Evolutionary conservation across 1,284 basidiomycete genomes (phyloP), one percentile per base, ranked within the genome.

Genomic region (Termitomyces sp.): DNA sequence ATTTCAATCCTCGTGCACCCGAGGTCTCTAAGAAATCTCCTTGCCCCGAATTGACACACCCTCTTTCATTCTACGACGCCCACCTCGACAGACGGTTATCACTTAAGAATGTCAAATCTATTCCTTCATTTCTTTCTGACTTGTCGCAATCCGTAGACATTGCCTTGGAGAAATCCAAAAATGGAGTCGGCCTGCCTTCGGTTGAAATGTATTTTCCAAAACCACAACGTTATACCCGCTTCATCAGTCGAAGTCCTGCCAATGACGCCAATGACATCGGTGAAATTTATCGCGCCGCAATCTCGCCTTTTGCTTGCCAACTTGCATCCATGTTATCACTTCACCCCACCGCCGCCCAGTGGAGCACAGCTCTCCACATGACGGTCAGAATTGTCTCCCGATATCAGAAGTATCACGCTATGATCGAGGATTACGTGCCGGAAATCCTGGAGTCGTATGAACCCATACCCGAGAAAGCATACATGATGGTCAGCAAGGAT

Each of bases 341-440:
- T 9, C 44, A 45, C 0, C 44, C 44, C 3, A 45, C 1, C 1
- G 44, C 44, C 9, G 2, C 31, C 8, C 18, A 6, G 8, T 45
- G 44, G 44, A 34, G 44, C 19, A 45, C 44, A 11, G 14, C 31
- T 5, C 1, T 45, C 7, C 21, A 45, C 1, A 45, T 45, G 44
- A 21, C 8, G 8, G 31, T 21, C 14, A n/a, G 43, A 33, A 21
- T 5, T 6, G 14, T 34, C 3, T 45, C 43, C 10, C 30, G 43
- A 33, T 3, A 5, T 33, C 43, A 24, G 3, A 45, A 45, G 19
- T 30, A 21, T 34, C 6, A 45, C 5, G 31, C 31, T 3, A 21
- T 45, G 30, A 33, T 11, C 10, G 38, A 62, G 43, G 42, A 44
- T 9, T 13, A 21, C 18, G 26, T 56, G 57, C 44, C 41, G 24